A percentile compares a stretch with the other conserved stretches of the same genome.
These are phyloP conservation scores for Pichia paraexigua DNA, from an alignment of 805 yeast species.

Conservation along the genomic window DNA sequence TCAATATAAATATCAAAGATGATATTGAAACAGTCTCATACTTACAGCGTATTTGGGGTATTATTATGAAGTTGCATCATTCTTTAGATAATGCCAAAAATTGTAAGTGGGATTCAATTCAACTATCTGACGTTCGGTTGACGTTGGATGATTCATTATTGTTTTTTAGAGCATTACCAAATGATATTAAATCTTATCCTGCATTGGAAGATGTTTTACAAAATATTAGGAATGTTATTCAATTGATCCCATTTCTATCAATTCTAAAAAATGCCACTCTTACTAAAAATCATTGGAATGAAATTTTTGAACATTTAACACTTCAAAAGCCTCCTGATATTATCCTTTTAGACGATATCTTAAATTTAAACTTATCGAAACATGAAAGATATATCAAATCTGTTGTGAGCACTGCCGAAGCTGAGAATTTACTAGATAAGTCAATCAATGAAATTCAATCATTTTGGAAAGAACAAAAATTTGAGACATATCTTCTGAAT, in stretches of 20 bases:
- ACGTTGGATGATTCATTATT: conserved; percentile 44
- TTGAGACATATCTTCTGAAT: conserved; percentile 48
- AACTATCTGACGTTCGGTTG: conserved; percentile 36
- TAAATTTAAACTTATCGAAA: conserved; percentile 43
- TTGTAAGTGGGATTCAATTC: conserved; percentile 42
- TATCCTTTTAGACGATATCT: conserved; percentile 49
- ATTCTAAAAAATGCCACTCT: conserved; percentile 51
- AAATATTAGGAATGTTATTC: conserved; percentile 33
- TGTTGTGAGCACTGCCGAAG: conserved; percentile 55
- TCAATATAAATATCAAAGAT: conserved; percentile 17
- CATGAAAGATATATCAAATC: conserved; percentile 41
- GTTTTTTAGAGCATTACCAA: conserved; percentile 44
- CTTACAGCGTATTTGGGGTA: conserved; percentile 54
- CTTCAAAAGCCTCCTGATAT: conserved; percentile 13
- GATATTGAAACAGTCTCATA: conserved; percentile 45
- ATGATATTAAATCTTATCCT: conserved; percentile 53
- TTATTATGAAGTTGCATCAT: conserved; percentile 45
- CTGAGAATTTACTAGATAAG: conserved; percentile 60
- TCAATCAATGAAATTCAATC: conserved; percentile 42
- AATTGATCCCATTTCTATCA: conserved; percentile 31
- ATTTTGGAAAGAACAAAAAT: conserved; percentile 47
- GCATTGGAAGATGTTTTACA: conserved; percentile 57
- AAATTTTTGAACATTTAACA: conserved; percentile 30
- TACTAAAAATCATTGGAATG: conserved; percentile 60
- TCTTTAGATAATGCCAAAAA: conserved; percentile 35